A percentile compares a stretch with the other conserved stretches of the same genome.
These are phyloP conservation scores for Capsicum baccatum DNA, from an alignment of 257 asterid genomes.

Conservation along the genomic window DNA sequence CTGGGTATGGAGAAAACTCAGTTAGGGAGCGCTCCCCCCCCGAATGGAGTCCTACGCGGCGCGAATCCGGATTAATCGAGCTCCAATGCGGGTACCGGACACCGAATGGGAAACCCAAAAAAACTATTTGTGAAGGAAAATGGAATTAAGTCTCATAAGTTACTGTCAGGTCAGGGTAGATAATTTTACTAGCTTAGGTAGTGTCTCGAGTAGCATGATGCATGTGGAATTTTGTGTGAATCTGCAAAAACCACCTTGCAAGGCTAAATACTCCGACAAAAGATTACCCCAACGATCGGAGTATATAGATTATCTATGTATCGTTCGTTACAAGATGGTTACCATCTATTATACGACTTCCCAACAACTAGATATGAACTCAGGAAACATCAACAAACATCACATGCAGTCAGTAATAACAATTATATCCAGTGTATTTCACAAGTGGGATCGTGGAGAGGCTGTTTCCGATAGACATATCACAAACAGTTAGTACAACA, in stretches of 20 bases:
- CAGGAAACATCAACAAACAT: too few relatives aligned
- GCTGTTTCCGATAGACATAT: too few relatives aligned
- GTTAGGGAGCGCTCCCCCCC: too few relatives aligned
- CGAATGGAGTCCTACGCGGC: too few relatives aligned
- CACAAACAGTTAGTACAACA: background rate
- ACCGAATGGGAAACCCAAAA: too few relatives aligned
- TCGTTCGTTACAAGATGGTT: background rate
- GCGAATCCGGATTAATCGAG: too few relatives aligned
- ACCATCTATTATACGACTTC: background rate
- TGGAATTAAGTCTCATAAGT: background rate
- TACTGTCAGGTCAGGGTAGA: background rate
- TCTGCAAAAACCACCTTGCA: background rate
- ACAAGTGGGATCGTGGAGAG: too few relatives aligned
- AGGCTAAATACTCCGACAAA: background rate
- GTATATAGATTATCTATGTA: background rate
- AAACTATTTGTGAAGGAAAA: conserved; percentile 7
- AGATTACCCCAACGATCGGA: background rate
- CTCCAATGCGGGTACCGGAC: too few relatives aligned
- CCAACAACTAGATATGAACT: background rate
- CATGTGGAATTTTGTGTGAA: background rate
- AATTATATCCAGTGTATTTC: too few relatives aligned
- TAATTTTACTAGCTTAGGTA: too few relatives aligned
- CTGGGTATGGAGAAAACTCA: too few relatives aligned
- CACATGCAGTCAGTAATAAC: too few relatives aligned
- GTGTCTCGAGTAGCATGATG: background rate